Percentiles rank a stretch among this genome's conserved stretches.
Conservation (phyloP, 306 rosid genomes). For the Boehmeria nivea region DNA sequence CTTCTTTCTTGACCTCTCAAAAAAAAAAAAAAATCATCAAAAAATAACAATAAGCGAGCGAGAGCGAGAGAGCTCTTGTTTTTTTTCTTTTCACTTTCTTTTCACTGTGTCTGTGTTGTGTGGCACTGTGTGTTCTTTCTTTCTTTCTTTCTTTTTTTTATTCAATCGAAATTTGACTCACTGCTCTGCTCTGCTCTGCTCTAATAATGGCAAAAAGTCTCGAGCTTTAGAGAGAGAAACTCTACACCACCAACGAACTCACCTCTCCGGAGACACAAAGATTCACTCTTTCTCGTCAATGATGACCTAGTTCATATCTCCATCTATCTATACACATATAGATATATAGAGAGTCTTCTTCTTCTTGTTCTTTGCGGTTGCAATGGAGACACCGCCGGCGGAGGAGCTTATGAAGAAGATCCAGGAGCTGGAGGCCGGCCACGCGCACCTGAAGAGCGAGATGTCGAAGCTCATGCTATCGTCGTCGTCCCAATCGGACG, state of each 20-base stretch:
- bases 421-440: conserved; percentile 78
- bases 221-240: neutral
- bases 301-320: neutral
- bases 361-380: conserved; percentile 10
- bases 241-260: too few species aligned
- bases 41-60: neutral
- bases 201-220: too few species aligned
- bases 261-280: too few species aligned
- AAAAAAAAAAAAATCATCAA: neutral
- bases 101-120: too few species aligned
- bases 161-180: neutral
- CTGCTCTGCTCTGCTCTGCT: too few species aligned
- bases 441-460: conserved; percentile 75
- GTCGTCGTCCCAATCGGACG: neutral
- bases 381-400: conserved; percentile 61
- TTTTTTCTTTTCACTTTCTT: too few species aligned
- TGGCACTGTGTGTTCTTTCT: too few species aligned
- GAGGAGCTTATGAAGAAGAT: conserved; percentile 84
- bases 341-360: neutral
- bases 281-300: neutral
- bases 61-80: too few species aligned
- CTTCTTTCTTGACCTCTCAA: conserved; percentile 11
- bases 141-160: conserved; percentile 23
- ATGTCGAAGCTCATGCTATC: conserved; percentile 60
- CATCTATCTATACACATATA: too few species aligned